Percentiles rank a stretch among this genome's conserved stretches.
Evolutionary conservation across 805 yeast species (phyloP).

Genomic region (Ogataea trehalophila): DNA sequence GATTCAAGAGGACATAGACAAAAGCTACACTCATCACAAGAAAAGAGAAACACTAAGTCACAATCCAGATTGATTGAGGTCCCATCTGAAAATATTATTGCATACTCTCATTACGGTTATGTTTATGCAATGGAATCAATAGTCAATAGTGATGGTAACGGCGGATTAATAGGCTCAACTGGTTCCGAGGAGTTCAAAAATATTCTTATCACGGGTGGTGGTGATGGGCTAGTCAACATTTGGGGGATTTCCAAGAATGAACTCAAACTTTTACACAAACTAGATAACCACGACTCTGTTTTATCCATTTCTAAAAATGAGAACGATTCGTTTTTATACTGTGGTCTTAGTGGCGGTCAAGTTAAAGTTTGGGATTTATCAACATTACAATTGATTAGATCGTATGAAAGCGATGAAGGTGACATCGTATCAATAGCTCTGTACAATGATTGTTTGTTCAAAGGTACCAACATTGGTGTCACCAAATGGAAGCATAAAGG

Average conservation of each 20-base stretch:
- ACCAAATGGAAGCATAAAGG: constrained; percentile 48
- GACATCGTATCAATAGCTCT: constrained; percentile 61
- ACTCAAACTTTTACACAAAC: constrained; percentile 28
- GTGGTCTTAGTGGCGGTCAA: constrained; percentile 72
- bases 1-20: constrained; percentile 82
- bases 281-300: constrained; percentile 67
- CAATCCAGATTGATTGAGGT: constrained; percentile 53
- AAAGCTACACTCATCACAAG: constrained; percentile 10
- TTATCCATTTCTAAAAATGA: constrained; percentile 61
- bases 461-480: constrained; percentile 51
- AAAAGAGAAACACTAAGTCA: constrained; percentile 17
- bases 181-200: constrained; percentile 29
- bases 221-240: constrained; percentile 81
- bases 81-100: constrained; percentile 57
- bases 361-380: constrained; percentile 85
- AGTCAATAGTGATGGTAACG: constrained; percentile 16
- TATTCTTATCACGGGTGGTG: constrained; percentile 68
- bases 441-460: constrained; percentile 53
- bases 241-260: constrained; percentile 51
- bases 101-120: constrained; percentile 90
- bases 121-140: constrained; percentile 61
- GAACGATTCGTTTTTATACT: constrained; percentile 66
- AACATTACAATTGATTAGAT: constrained; percentile 62
- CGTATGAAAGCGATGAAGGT: constrained; percentile 36
- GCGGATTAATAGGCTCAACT: constrained; percentile 17